Conservation (phyloP, 441 rosid species). For the Gossypium davidsonii region DNA sequence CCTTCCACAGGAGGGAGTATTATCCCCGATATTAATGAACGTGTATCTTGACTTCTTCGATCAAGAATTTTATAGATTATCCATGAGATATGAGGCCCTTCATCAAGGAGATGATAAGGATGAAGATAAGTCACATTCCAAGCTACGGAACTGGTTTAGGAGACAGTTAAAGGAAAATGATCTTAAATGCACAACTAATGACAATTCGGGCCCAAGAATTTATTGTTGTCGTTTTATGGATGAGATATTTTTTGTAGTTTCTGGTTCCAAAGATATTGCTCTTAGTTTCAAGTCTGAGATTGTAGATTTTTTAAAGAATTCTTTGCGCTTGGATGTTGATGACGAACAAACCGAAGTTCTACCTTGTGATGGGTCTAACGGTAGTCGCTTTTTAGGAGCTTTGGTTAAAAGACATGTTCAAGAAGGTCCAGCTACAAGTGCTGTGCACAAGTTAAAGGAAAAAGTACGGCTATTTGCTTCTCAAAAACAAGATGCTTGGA, state of each 20-base stretch:
- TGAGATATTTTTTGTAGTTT: slow-evolving; percentile 69
- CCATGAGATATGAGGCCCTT: slow-evolving; percentile 77
- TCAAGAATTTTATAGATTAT: slow-evolving; percentile 58
- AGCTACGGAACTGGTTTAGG: slow-evolving; percentile 78
- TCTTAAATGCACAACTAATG: slow-evolving; percentile 15
- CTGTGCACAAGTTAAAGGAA: slow-evolving; percentile 85
- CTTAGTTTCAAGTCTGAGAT: slow-evolving; percentile 49
- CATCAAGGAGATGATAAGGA: slow-evolving; percentile 23
- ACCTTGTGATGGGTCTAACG: slow-evolving; percentile 40
- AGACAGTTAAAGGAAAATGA: slow-evolving; percentile 58
- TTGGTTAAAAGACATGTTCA: slow-evolving; percentile 47
- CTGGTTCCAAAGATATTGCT: slow-evolving; percentile 64
- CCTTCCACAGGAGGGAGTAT: slow-evolving; percentile 89
- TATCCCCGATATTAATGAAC: slow-evolving; percentile 75
- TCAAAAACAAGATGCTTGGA: slow-evolving; percentile 85
- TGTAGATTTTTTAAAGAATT: slow-evolving; percentile 39
- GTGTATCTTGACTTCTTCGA: slow-evolving; percentile 76
- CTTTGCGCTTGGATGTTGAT: slow-evolving; percentile 46
- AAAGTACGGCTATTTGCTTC: slow-evolving; percentile 58
- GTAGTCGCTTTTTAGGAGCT: slow-evolving; percentile 64
- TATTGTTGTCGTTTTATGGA: slow-evolving; percentile 77
- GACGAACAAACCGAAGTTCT: slow-evolving; percentile 36
- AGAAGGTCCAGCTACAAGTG: slow-evolving; percentile 61
- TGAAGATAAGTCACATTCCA: slow-evolving; percentile 38
- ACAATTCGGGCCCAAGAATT: slow-evolving; percentile 38